Evolutionary conservation across 441 rosid species (phyloP).

Genomic region (Biscutella laevigata): DNA sequence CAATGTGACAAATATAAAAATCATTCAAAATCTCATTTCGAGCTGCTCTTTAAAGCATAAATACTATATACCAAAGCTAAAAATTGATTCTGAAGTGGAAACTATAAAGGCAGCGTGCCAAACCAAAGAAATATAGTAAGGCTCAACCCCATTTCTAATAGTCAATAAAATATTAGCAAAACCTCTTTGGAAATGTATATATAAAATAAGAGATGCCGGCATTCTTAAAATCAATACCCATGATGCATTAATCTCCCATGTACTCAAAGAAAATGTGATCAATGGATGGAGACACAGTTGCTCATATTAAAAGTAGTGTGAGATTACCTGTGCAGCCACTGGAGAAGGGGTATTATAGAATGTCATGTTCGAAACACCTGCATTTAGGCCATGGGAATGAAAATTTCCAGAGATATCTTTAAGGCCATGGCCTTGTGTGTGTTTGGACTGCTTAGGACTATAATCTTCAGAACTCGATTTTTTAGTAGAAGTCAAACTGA

Average conservation of each 20-base stretch:
- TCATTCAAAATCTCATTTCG: neutral
- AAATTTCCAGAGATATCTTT: constrained; percentile 64
- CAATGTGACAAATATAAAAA: constrained; percentile 18
- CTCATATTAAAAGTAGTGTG: neutral
- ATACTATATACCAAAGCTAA: neutral
- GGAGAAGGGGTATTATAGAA: constrained; percentile 90
- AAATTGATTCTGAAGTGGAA: neutral
- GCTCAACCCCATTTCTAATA: neutral
- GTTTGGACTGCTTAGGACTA: constrained; percentile 62
- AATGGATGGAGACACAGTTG: neutral
- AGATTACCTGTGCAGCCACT: constrained; percentile 59
- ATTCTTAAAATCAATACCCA: constrained; percentile 2
- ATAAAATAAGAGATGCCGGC: constrained; percentile 1
- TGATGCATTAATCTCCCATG: constrained; percentile 1
- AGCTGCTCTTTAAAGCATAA: constrained; percentile 1
- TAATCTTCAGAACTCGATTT: constrained; percentile 45
- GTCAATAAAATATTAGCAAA: constrained; percentile 2
- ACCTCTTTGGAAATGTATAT: neutral
- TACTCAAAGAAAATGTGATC: constrained; percentile 1
- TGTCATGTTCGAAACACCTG: constrained; percentile 53
- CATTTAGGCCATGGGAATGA: constrained; percentile 57
- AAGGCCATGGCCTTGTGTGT: constrained; percentile 52
- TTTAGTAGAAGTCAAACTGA: constrained; percentile 32
- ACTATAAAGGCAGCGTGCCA: neutral
- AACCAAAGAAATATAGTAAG: constrained; percentile 1